phyloP scores from a whole-genome alignment of 768 basidiomycete genomes.

The Termitomyces sp. region DNA sequence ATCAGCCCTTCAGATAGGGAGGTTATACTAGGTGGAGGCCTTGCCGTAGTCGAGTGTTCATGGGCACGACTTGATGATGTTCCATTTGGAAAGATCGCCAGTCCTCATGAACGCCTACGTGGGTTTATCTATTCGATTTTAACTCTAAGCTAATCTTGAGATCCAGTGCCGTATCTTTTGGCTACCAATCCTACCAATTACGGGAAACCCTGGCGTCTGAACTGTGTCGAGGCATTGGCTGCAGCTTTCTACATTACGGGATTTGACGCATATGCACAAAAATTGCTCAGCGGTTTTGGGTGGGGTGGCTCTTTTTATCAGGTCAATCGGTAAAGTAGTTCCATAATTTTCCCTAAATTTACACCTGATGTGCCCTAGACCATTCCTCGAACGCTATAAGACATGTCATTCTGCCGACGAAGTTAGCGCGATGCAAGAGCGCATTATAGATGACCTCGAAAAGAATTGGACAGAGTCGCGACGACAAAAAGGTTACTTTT shows the following conservation, averaged over 20 bases:
- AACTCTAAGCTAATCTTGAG: background rate
- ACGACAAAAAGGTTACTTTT: slow-evolving; percentile 37
- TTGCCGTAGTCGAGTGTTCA: slow-evolving; percentile 98
- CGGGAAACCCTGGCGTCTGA: slow-evolving; percentile 93
- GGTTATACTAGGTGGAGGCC: slow-evolving; percentile 63
- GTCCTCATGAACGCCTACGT: slow-evolving; percentile 90
- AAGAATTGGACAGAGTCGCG: slow-evolving; percentile 53
- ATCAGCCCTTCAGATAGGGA: slow-evolving; percentile 84
- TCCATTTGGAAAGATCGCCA: slow-evolving; percentile 89
- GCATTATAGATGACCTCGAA: slow-evolving; percentile 66
- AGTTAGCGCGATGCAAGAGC: slow-evolving; percentile 54
- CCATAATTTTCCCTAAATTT: background rate
- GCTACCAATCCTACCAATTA: slow-evolving; percentile 98
- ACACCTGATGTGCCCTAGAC: slow-evolving; percentile 24
- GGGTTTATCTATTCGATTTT: slow-evolving; percentile 19
- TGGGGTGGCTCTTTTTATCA: slow-evolving; percentile 89
- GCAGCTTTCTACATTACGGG: slow-evolving; percentile 95
- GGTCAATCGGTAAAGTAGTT: slow-evolving; percentile 63
- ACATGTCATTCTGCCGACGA: slow-evolving; percentile 62
- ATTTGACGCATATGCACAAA: slow-evolving; percentile 75
- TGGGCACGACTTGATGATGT: slow-evolving; percentile 96
- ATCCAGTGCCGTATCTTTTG: slow-evolving; percentile 85
- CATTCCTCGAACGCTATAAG: slow-evolving; percentile 69
- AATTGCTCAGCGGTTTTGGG: slow-evolving; percentile 74
- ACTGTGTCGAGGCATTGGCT: slow-evolving; percentile 92